phyloP scores from a whole-genome alignment of 768 basidiomycete genomes.

The Leccinum arenicola region DNA sequence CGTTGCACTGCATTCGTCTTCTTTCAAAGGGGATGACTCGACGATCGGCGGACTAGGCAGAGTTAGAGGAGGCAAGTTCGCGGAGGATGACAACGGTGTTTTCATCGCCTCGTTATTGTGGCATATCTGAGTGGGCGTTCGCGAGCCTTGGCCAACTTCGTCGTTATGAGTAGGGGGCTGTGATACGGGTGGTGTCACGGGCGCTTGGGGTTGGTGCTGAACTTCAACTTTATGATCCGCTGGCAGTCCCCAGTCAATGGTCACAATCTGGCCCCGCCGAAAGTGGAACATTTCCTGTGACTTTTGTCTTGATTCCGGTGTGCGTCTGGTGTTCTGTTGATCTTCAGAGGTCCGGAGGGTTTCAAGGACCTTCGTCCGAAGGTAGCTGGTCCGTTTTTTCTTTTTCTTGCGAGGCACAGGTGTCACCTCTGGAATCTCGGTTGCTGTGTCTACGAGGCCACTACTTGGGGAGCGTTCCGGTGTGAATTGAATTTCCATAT shows the following conservation, averaged over 20 bases:
- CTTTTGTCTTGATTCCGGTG: neutral
- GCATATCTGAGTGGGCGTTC: neutral
- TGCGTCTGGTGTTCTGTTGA: neutral
- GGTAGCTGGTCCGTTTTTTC: neutral
- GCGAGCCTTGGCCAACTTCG: neutral
- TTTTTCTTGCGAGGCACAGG: neutral
- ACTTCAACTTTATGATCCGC: neutral
- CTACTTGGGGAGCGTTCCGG: neutral
- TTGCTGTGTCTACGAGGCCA: too few relatives aligned
- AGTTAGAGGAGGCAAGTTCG: neutral
- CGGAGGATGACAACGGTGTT: neutral
- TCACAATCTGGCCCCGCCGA: conserved; percentile 16
- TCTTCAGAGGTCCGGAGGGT: neutral
- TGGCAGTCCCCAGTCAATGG: neutral
- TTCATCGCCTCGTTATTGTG: neutral
- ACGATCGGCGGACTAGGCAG: neutral
- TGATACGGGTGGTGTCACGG: neutral
- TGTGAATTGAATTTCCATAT: neutral
- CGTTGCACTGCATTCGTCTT: neutral
- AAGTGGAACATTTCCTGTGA: conserved; percentile 8
- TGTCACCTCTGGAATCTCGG: neutral
- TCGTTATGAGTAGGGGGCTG: neutral
- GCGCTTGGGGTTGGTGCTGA: neutral
- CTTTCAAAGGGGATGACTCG: conserved; percentile 4
- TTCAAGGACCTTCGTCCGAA: neutral